phyloP scores from a whole-genome alignment of 1,284 basidiomycete genomes.

The Cryptococcus sp. region DNA sequence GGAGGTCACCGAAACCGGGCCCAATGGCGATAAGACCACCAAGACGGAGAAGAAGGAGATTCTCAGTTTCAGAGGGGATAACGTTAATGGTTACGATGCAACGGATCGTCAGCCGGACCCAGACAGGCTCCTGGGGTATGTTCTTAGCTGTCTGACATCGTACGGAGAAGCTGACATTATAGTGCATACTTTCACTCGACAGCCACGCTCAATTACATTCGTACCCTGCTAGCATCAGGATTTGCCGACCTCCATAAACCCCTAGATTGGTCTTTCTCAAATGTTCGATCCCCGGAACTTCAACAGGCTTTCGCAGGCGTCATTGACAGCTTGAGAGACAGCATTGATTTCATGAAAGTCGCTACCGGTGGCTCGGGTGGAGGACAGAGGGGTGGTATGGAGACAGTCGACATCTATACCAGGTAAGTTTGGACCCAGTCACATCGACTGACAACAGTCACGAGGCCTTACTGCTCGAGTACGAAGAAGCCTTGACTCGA shows the following conservation, averaged over 20 bases:
- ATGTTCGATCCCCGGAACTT: constrained; percentile 78
- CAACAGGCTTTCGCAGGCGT: constrained; percentile 79
- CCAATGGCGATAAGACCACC: constrained; percentile 29
- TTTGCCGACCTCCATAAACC: constrained; percentile 90
- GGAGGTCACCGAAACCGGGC: constrained; percentile 51
- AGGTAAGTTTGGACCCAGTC: constrained; percentile 54
- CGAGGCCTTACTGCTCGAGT: constrained; percentile 88
- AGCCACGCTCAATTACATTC: constrained; percentile 88
- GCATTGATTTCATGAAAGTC: constrained; percentile 79
- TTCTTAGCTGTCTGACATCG: neutral
- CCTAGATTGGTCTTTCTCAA: constrained; percentile 83
- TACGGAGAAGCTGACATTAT: constrained; percentile 6
- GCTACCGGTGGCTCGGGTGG: constrained; percentile 64
- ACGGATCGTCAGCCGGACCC: constrained; percentile 81
- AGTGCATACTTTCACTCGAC: constrained; percentile 96
- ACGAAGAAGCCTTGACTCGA: constrained; percentile 88
- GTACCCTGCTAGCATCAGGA: constrained; percentile 79
- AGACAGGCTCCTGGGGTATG: constrained; percentile 64
- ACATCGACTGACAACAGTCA: constrained; percentile 57
- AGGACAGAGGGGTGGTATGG: constrained; percentile 60
- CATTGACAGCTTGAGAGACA: constrained; percentile 77
- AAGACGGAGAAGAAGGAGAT: constrained; percentile 40
- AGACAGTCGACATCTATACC: constrained; percentile 91
- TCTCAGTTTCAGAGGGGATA: constrained; percentile 70
- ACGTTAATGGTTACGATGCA: constrained; percentile 74